phyloP scores from a whole-genome alignment of 1,284 basidiomycete species.

The Golubevia pallescens region DNA sequence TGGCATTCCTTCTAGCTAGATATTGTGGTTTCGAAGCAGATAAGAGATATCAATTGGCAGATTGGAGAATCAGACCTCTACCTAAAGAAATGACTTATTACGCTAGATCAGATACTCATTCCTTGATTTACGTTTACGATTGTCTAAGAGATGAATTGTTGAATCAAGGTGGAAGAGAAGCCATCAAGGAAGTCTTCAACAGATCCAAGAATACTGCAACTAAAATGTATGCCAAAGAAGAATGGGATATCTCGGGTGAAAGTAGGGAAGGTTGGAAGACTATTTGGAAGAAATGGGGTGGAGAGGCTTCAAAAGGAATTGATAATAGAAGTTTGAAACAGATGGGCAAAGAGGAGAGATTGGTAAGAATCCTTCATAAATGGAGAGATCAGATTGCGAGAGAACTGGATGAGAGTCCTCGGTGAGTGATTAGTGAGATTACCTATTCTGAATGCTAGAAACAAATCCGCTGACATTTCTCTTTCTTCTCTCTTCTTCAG shows the following conservation, averaged over 20 bases:
- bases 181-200: slow-evolving; percentile 48
- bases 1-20: slow-evolving; percentile 83
- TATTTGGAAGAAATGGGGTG: slow-evolving; percentile 47
- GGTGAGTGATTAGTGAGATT: slow-evolving; percentile 9
- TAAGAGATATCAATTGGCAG: slow-evolving; percentile 93
- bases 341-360: slow-evolving; percentile 43
- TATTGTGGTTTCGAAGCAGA: slow-evolving; percentile 92
- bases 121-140: slow-evolving; percentile 90
- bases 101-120: slow-evolving; percentile 94
- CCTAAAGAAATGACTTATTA: slow-evolving; percentile 88
- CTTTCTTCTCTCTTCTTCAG: neutral
- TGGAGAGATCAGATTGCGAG: slow-evolving; percentile 56
- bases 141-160: slow-evolving; percentile 84
- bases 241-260: slow-evolving; percentile 51
- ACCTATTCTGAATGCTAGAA: neutral
- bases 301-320: slow-evolving; percentile 38
- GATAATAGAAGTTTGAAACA: slow-evolving; percentile 24
- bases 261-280: slow-evolving; percentile 49
- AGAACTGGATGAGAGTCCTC: slow-evolving; percentile 51
- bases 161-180: slow-evolving; percentile 62
- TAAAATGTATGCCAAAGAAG: slow-evolving; percentile 55
- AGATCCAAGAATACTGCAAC: slow-evolving; percentile 45
- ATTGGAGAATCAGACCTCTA: slow-evolving; percentile 91
- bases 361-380: slow-evolving; percentile 45
- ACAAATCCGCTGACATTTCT: too few species aligned